phyloP scores from a whole-genome alignment of 2,329 filamentous ascomycete species.

The Gliomastix tumulicola region DNA sequence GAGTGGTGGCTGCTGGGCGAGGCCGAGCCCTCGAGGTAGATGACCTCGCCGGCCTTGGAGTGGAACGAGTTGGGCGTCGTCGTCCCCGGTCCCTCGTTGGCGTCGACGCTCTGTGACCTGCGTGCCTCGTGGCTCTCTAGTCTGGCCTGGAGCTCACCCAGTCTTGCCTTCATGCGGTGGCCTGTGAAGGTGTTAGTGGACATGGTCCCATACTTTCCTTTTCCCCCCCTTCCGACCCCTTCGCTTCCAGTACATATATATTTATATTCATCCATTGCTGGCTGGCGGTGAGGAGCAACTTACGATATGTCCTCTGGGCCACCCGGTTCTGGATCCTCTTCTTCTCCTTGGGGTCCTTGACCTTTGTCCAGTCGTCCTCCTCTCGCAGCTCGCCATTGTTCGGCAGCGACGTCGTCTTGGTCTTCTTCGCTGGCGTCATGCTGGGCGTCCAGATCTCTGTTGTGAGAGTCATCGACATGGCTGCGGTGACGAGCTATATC shows the following conservation, averaged over 20 bases:
- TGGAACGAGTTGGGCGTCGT: not conserved
- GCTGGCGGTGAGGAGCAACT: not conserved
- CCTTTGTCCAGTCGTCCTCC: slow-evolving; percentile 20
- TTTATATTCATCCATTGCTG: not conserved
- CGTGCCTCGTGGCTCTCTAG: slow-evolving; percentile 17
- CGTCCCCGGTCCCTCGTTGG: not conserved
- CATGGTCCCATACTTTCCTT: no score
- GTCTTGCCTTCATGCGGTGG: slow-evolving; percentile 20
- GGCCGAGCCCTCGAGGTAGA: not conserved
- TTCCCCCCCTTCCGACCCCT: no score
- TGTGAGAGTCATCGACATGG: slow-evolving; percentile 3
- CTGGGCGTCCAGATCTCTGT: slow-evolving; percentile 3
- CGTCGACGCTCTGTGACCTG: slow-evolving; percentile 1
- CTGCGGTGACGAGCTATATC: no score
- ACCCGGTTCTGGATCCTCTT: slow-evolving; percentile 22
- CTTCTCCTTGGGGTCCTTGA: slow-evolving; percentile 19
- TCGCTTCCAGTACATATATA: no score
- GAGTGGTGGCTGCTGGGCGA: not conserved
- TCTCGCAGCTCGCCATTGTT: slow-evolving; percentile 7
- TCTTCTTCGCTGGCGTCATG: not conserved
- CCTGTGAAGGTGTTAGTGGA: slow-evolving; percentile 9
- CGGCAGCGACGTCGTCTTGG: not conserved
- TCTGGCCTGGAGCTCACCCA: slow-evolving; percentile 19
- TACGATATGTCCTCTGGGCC: slow-evolving; percentile 22
- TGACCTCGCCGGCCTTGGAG: not conserved